phyloP scores from a whole-genome alignment of 2,329 filamentous ascomycete species.

The Fusarium abutilonis region DNA sequence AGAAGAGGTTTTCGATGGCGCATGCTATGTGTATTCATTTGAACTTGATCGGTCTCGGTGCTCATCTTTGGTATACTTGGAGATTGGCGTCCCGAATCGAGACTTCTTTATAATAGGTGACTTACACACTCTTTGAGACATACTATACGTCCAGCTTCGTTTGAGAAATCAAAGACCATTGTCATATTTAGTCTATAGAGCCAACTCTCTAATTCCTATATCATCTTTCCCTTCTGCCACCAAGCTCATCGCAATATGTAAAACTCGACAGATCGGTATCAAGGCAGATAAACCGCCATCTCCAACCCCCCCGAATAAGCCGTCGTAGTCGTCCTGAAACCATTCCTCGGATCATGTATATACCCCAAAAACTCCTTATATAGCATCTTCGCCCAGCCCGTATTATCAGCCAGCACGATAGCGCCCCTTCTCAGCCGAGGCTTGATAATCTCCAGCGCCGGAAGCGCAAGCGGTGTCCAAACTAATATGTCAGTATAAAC shows the following conservation, averaged over 20 bases:
- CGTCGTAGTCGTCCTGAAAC: constrained; percentile 56
- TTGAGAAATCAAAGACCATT: too few relatives aligned
- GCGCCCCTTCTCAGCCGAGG: constrained; percentile 59
- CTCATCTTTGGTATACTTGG: constrained; percentile 47
- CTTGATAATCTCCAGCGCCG: constrained; percentile 60
- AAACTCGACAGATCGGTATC: background rate
- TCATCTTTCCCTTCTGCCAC: rapidly evolving
- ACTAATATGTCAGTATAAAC: constrained; percentile 51
- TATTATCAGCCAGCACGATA: constrained; percentile 63
- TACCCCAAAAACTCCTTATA: constrained; percentile 62
- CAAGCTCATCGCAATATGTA: constrained; percentile 33
- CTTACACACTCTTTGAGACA: background rate
- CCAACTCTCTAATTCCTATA: background rate
- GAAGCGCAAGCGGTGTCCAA: constrained; percentile 65
- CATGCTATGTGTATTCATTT: constrained; percentile 57
- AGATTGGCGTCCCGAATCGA: constrained; percentile 41
- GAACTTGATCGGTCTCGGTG: constrained; percentile 51
- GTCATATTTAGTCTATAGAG: too few relatives aligned
- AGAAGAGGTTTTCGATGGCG: constrained; percentile 48
- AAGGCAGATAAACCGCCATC: constrained; percentile 43
- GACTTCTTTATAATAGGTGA: background rate
- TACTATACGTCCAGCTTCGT: too few relatives aligned
- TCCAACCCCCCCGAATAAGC: constrained; percentile 49
- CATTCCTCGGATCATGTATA: constrained; percentile 56
- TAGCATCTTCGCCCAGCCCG: constrained; percentile 49